Conservation (phyloP, 2,329 filamentous ascomycete species). For the Periconia macrospinosa region DNA sequence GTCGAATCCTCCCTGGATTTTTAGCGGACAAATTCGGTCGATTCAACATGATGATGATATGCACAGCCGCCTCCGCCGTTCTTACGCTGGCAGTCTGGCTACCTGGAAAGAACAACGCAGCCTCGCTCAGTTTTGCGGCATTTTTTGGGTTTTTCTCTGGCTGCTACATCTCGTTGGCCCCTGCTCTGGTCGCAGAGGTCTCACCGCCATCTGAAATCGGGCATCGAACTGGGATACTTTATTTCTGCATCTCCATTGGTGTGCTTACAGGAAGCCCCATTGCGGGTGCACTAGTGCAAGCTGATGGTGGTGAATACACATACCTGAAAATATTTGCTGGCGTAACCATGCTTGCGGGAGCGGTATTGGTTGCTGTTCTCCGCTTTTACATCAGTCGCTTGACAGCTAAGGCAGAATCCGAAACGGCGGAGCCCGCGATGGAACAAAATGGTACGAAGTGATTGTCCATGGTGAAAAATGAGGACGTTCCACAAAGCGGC, state of each 20-base stretch:
- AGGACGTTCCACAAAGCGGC: no score
- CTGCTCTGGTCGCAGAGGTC: conserved; percentile 69
- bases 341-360: no score
- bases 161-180: conserved; percentile 64
- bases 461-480: no score
- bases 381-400: no score
- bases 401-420: no score
- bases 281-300: conserved; percentile 51
- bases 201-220: conserved; percentile 71
- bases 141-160: conserved; percentile 71
- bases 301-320: conserved; percentile 14
- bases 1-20: conserved; percentile 58
- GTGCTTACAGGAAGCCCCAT: conserved; percentile 69
- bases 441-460: no score
- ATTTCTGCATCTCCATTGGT: conserved; percentile 63
- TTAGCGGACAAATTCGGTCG: conserved; percentile 56
- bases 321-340: conserved; percentile 24
- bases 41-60: conserved; percentile 57
- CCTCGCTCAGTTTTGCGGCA: conserved; percentile 63
- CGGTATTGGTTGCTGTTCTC: no score
- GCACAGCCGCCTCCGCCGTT: conserved; percentile 47
- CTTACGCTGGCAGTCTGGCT: conserved; percentile 60
- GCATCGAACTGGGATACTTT: conserved; percentile 64
- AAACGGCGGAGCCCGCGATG: no score
- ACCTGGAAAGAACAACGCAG: conserved; percentile 50